Percentiles rank a stretch among this genome's conserved stretches.
Conservation (phyloP, 768 basidiomycete genomes). For the Tricholoma bakamatsutake region DNA sequence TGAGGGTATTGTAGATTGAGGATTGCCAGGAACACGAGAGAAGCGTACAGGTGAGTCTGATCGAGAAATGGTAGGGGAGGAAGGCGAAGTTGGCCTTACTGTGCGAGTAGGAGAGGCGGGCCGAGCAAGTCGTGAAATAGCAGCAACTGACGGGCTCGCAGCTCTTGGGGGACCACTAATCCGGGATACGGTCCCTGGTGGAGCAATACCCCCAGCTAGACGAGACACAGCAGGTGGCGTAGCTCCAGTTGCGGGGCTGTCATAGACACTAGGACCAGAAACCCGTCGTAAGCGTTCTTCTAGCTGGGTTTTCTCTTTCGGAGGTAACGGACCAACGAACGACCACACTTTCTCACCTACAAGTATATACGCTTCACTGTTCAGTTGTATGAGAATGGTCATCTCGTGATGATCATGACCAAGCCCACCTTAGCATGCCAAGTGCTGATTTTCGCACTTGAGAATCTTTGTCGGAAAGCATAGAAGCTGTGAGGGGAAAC, state of each 20-base stretch:
- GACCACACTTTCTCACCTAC: constrained; percentile 86
- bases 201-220: constrained; percentile 36
- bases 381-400: not conserved
- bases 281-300: constrained; percentile 85
- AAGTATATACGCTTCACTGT: constrained; percentile 74
- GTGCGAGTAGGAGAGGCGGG: constrained; percentile 43
- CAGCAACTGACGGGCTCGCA: constrained; percentile 26
- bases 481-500: constrained; percentile 67
- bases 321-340: constrained; percentile 64
- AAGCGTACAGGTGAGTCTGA: constrained; percentile 40
- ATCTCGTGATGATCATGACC: not conserved
- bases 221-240: constrained; percentile 47
- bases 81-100: constrained; percentile 38
- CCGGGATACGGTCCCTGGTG: constrained; percentile 15
- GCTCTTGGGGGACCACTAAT: constrained; percentile 14
- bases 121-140: constrained; percentile 30
- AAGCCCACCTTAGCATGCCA: constrained; percentile 67
- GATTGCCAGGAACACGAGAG: constrained; percentile 16
- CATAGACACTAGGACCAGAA: constrained; percentile 54
- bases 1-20: constrained; percentile 24
- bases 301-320: constrained; percentile 89
- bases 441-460: constrained; percentile 85
- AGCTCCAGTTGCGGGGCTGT: constrained; percentile 29
- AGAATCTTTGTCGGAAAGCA: constrained; percentile 88
- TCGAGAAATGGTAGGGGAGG: constrained; percentile 24